A percentile compares a stretch with the other conserved stretches of the same genome.
phyloP scores from a whole-genome alignment of 73 alveolate genomes.

The Paramecium biaurelia region DNA sequence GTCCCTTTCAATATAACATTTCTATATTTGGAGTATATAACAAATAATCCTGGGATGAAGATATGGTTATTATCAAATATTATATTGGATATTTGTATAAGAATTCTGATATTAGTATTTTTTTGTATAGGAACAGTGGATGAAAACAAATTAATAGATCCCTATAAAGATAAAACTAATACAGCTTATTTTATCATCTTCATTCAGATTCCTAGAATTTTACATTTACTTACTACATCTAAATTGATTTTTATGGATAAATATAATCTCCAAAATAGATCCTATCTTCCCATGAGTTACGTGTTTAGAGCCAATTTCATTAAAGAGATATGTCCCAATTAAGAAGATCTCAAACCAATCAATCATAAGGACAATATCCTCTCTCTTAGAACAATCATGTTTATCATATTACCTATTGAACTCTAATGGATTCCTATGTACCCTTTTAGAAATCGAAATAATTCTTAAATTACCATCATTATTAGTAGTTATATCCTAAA shows the following conservation, averaged over 20 bases:
- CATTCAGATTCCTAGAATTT: neutral
- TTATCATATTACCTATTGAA: slow-evolving; percentile 7
- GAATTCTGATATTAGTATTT: neutral
- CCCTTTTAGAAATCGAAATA: neutral
- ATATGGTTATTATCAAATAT: neutral
- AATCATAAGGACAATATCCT: neutral
- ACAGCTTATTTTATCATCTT: neutral
- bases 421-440: neutral
- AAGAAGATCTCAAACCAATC: slow-evolving; percentile 43
- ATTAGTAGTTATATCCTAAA: slow-evolving; percentile 34
- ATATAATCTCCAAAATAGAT: neutral
- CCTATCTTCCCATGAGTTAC: slow-evolving; percentile 9
- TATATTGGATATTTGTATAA: neutral
- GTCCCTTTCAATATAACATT: slow-evolving; percentile 20
- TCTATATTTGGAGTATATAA: slow-evolving; percentile 6
- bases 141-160: neutral
- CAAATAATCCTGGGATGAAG: neutral
- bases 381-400: neutral
- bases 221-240: neutral
- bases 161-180: neutral
- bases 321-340: neutral
- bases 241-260: slow-evolving; percentile 26
- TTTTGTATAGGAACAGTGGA: neutral
- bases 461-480: neutral
- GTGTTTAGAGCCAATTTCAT: slow-evolving; percentile 29